Evolutionary conservation across 164 flowering plant species (phyloP).

Genomic region (Amborella trichopoda): DNA sequence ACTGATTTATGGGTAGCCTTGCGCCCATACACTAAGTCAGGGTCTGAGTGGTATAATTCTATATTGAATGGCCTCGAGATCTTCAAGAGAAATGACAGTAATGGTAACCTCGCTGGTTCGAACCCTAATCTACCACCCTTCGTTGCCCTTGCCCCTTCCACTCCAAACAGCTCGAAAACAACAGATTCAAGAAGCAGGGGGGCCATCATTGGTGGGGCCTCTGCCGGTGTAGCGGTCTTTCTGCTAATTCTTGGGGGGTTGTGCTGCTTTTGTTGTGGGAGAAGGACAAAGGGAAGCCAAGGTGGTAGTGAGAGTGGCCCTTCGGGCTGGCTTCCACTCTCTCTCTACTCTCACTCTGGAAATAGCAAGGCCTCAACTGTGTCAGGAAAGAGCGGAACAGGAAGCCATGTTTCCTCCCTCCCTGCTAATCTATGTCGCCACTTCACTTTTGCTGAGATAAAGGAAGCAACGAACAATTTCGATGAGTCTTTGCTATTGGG

Average conservation of each 20-base stretch:
- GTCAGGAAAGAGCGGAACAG: conserved; percentile 13
- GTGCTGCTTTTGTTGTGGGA: neutral
- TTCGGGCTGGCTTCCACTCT: neutral
- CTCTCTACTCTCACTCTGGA: conserved; percentile 10
- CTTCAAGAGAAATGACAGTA: conserved; percentile 21
- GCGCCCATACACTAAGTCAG: conserved; percentile 5
- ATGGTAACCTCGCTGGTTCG: conserved; percentile 15
- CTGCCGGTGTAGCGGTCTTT: conserved; percentile 14
- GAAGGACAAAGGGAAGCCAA: neutral
- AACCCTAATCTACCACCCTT: neutral
- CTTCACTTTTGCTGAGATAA: conserved; percentile 36
- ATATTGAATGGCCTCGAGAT: conserved; percentile 44
- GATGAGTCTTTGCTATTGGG: conserved; percentile 24
- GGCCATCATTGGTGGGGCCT: conserved; percentile 11
- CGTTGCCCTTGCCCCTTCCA: neutral
- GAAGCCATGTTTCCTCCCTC: conserved; percentile 21
- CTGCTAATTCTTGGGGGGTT: conserved; percentile 8
- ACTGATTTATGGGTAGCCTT: conserved; percentile 40
- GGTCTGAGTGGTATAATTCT: conserved; percentile 11
- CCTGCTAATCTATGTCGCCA: conserved; percentile 34
- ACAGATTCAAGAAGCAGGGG: neutral
- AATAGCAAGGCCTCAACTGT: conserved; percentile 9
- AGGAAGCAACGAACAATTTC: conserved; percentile 31
- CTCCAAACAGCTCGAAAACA: neutral
- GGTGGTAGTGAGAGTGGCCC: conserved; percentile 1